Evolutionary conservation across 345 rosid genomes (phyloP).

Genomic region (Dovyalis caffra): DNA sequence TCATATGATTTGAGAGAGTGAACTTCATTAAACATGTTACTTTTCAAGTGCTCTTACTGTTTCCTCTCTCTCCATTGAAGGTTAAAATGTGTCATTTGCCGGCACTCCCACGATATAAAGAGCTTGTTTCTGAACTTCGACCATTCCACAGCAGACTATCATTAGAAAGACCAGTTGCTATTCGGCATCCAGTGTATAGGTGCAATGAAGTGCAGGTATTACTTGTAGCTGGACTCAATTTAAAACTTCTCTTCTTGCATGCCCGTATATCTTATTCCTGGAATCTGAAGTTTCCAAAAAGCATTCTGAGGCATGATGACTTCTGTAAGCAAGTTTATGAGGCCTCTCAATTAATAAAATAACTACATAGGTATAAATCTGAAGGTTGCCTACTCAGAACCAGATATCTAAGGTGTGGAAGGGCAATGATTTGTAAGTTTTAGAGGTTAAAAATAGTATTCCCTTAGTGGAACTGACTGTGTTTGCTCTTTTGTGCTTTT

Average conservation of each 20-base stretch:
- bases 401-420: too few relatives aligned
- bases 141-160: constrained; percentile 70
- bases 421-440: too few relatives aligned
- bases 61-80: constrained; percentile 19
- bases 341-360: neutral
- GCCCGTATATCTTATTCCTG: neutral
- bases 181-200: constrained; percentile 74
- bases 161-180: constrained; percentile 53
- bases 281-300: neutral
- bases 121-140: constrained; percentile 68
- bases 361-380: neutral
- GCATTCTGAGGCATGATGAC: neutral
- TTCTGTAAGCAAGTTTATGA: neutral
- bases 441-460: too few relatives aligned
- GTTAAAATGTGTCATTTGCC: constrained; percentile 58
- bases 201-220: constrained; percentile 85
- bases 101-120: constrained; percentile 63
- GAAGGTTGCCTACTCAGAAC: too few relatives aligned
- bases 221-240: constrained; percentile 10
- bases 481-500: too few relatives aligned
- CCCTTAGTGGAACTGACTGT: too few relatives aligned
- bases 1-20: neutral
- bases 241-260: neutral
- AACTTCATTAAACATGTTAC: neutral
- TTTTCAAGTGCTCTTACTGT: neutral